Percentiles rank a stretch among this genome's conserved stretches.
These are phyloP conservation scores for Bacidia gigantensis DNA, from an alignment of 495 filamentous ascomycete species.

Conservation along the genomic window DNA sequence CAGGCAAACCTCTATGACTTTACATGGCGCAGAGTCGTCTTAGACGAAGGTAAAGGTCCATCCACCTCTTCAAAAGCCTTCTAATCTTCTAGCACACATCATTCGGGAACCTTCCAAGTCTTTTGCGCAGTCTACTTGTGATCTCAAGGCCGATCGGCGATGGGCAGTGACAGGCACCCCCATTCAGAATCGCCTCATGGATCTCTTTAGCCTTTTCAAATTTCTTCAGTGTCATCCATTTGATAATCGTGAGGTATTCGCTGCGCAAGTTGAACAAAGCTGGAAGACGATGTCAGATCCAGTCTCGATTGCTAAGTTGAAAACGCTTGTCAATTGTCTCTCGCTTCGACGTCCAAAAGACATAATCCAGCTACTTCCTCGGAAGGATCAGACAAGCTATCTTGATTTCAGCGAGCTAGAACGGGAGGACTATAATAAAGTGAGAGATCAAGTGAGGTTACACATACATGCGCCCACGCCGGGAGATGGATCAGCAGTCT, in stretches of 20 bases:
- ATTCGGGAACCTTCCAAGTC: slow-evolving; percentile 27
- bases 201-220: slow-evolving; percentile 26
- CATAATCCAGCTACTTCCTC: slow-evolving; percentile 21
- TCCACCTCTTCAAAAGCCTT: background rate
- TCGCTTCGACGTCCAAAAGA: slow-evolving; percentile 26
- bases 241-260: slow-evolving; percentile 22
- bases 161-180: slow-evolving; percentile 35
- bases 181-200: slow-evolving; percentile 29
- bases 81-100: slow-evolving; percentile 24
- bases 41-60: slow-evolving; percentile 34
- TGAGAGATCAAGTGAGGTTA: slow-evolving; percentile 14
- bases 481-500: slow-evolving; percentile 1
- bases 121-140: slow-evolving; percentile 24
- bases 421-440: slow-evolving; percentile 19
- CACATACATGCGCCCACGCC: slow-evolving; percentile 16
- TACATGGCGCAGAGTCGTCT: slow-evolving; percentile 22
- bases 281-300: slow-evolving; percentile 28
- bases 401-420: slow-evolving; percentile 24
- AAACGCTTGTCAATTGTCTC: slow-evolving; percentile 23
- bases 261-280: slow-evolving; percentile 18
- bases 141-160: slow-evolving; percentile 21
- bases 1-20: background rate
- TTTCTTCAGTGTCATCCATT: slow-evolving; percentile 31
- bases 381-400: slow-evolving; percentile 15
- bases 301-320: slow-evolving; percentile 24